phyloP scores from a whole-genome alignment of 768 basidiomycete genomes.

The Zangia roseola region DNA sequence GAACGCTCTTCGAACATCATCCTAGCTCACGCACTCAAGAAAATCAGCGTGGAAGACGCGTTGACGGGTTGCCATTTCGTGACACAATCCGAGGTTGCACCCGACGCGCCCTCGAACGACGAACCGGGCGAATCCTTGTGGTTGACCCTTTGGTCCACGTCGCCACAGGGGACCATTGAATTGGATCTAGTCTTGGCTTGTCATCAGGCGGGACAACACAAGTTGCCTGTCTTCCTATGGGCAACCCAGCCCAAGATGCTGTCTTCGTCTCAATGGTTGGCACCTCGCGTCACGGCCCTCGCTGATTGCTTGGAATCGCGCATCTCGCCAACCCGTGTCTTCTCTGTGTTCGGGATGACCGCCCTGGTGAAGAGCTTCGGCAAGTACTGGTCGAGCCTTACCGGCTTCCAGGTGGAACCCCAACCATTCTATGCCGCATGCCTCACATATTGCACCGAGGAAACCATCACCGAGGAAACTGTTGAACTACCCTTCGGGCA shows the following conservation, averaged over 20 bases:
- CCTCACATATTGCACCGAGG: conserved; percentile 42
- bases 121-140: conserved; percentile 38
- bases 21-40: conserved; percentile 48
- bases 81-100: conserved; percentile 32
- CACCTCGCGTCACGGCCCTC: conserved; percentile 36
- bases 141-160: conserved; percentile 48
- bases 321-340: conserved; percentile 45
- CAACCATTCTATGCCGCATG: conserved; percentile 52
- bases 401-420: conserved; percentile 36
- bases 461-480: conserved; percentile 34
- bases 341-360: conserved; percentile 49
- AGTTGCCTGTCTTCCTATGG: conserved; percentile 56
- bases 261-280: conserved; percentile 29
- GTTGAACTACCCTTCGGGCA: conserved; percentile 33
- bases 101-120: conserved; percentile 21
- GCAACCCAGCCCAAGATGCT: conserved; percentile 30
- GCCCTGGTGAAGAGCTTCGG: conserved; percentile 43
- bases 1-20: conserved; percentile 54
- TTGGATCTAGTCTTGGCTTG: conserved; percentile 50
- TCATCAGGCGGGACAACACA: conserved; percentile 41
- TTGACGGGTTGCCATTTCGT: conserved; percentile 38
- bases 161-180: conserved; percentile 27
- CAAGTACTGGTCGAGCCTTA: conserved; percentile 42
- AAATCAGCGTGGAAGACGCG: conserved; percentile 37
- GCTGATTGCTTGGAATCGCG: conserved; percentile 36